Evolutionary conservation across 495 filamentous ascomycete genomes (phyloP).

Genomic region (Penicillium alfredii): DNA sequence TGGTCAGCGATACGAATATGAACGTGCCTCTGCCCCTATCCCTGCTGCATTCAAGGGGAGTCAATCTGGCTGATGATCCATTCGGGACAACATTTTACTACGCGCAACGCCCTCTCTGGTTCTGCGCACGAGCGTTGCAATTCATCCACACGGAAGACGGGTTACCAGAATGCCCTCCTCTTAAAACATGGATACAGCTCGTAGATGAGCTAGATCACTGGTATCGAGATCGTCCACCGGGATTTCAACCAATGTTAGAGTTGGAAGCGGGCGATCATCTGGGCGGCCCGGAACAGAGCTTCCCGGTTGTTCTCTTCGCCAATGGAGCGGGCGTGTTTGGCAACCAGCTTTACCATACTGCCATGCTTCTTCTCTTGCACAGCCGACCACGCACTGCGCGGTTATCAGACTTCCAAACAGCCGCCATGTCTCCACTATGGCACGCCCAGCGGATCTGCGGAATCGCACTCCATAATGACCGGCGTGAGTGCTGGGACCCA

Average conservation of each 20-base stretch:
- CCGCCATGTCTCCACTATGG: constrained; percentile 33
- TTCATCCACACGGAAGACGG: constrained; percentile 21
- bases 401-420: too few species aligned
- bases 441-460: constrained; percentile 45
- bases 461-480: constrained; percentile 42
- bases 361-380: constrained; percentile 38
- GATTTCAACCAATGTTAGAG: constrained; percentile 32
- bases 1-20: constrained; percentile 23
- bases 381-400: too few species aligned
- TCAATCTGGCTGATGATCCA: constrained; percentile 10
- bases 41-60: constrained; percentile 11
- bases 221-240: constrained; percentile 30
- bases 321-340: constrained; percentile 35
- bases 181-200: constrained; percentile 22
- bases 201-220: constrained; percentile 28
- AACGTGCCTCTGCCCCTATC: constrained; percentile 18
- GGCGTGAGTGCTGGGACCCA: constrained; percentile 44
- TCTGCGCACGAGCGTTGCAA: constrained; percentile 22
- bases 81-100: constrained; percentile 21
- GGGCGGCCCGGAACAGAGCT: constrained; percentile 16
- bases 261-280: constrained; percentile 12
- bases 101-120: constrained; percentile 25
- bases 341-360: constrained; percentile 42
- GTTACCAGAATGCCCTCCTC: constrained; percentile 6
- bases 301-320: constrained; percentile 36